Base-by-base conservation (phyloP, 768 basidiomycete species). In the Mycena alexandri region DNA sequence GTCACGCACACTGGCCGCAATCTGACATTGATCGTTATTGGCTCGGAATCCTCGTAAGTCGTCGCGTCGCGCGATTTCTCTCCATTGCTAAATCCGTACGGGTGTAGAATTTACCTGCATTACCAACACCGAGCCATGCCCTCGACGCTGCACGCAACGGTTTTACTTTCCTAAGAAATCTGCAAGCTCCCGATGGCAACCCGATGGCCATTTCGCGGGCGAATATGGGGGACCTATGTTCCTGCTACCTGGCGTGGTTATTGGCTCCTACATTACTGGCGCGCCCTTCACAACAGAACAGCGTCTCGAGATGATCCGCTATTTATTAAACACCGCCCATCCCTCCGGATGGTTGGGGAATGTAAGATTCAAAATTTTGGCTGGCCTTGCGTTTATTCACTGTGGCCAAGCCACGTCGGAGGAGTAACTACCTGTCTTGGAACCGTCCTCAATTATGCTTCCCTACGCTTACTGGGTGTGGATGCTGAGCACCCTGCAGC, bases 291-390 rank as follows among this genome's bases (percentile, higher is more conserved):
- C 53, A 79, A 88, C 42, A 57, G 93, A 93, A 73, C 94, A 98
- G 79, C 85, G 90, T 14, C 80, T 92, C 8, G 96, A 97, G 77
- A 90, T 97, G 85, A 91, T 94, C 75, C 89, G 98, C 24, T 99
- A 98, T 76, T 83, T 99, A 51, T 84, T 96, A 74, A 95, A 95
- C 75, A 85, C 85, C 34, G 88, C 91, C 5, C 84, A 93, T 70
- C 84, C 86, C 2, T 93, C 96, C 59, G 95, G 95, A n/a, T n/a
- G 97, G 98, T 2, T 99, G 97, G 98, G 98, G 98, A 72, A 85
- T 99, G 96, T 98, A 74, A 79, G 95, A 43, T 72, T 21, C 38
- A 38, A 38, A 66, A 54, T 24, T 38, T 29, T 46, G 4, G 24
- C 56, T 60, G 41, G 29, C 46, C 29, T 24, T 22, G 8, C 44